Evolutionary conservation across 176 grass and related monocot species (phyloP).

Genomic region (Elymus sibiricus): DNA sequence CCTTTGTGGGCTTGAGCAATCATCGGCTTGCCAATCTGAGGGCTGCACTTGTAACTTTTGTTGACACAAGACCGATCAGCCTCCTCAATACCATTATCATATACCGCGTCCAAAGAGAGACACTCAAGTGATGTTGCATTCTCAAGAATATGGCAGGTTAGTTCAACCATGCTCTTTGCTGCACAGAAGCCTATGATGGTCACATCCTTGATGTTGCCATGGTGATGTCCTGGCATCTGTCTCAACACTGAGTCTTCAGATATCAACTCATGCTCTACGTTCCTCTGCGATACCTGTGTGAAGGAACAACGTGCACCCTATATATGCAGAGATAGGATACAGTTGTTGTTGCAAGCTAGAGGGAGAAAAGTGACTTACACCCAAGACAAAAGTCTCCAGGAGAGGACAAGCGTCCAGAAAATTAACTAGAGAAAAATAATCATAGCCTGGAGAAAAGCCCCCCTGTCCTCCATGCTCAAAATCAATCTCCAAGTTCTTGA

Average conservation of each 20-base stretch:
- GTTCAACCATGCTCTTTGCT: not conserved
- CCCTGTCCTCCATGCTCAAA: not conserved
- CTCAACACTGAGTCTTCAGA: not conserved
- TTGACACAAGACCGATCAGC: not conserved
- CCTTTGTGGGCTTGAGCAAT: not conserved
- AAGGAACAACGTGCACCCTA: not conserved
- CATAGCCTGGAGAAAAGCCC: not conserved
- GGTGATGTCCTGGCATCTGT: not conserved
- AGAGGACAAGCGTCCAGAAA: not conserved
- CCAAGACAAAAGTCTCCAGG: not conserved
- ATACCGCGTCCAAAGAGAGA: not conserved
- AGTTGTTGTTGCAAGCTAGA: not conserved
- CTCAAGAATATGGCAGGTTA: not conserved
- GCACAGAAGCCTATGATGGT: not conserved
- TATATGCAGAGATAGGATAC: not conserved
- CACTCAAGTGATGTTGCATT: not conserved
- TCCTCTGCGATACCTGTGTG: not conserved
- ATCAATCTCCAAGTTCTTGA: not conserved
- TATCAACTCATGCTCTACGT: not conserved
- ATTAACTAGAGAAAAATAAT: not conserved
- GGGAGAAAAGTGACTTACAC: not conserved
- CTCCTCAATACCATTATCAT: not conserved
- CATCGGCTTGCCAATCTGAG: not conserved
- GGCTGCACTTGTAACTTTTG: not conserved
- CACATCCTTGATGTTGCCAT: not conserved